These are phyloP conservation scores for Melampsora occidentalis DNA, from an alignment of 1,284 basidiomycete species.

Conservation along the genomic window DNA sequence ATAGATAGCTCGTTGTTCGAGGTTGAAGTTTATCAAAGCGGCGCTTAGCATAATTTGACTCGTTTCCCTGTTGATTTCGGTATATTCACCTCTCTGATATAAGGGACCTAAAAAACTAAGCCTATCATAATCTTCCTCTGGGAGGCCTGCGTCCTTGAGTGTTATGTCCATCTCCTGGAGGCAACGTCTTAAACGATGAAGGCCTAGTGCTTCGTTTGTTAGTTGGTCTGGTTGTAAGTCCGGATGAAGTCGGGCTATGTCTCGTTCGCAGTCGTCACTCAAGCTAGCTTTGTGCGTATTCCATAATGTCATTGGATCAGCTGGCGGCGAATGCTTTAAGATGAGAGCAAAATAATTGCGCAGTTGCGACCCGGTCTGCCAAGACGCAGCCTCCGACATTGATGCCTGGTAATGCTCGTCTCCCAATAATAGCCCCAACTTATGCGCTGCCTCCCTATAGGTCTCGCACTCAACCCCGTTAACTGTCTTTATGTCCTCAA, in stretches of 20 bases:
- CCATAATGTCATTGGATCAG: constrained; percentile 56
- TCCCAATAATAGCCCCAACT: background rate
- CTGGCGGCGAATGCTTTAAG: constrained; percentile 53
- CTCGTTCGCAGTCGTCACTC: constrained; percentile 54
- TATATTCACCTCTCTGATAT: too few relatives aligned
- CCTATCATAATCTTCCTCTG: too few relatives aligned
- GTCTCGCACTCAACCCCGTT: background rate
- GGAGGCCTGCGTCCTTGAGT: too few relatives aligned
- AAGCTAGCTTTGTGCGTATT: constrained; percentile 52
- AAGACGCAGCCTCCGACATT: constrained; percentile 56
- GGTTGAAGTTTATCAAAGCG: too few relatives aligned
- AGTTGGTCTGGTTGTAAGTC: too few relatives aligned
- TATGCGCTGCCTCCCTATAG: background rate
- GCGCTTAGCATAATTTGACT: too few relatives aligned
- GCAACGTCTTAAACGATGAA: constrained; percentile 55
- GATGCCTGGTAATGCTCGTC: constrained; percentile 56
- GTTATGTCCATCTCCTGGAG: constrained; percentile 46
- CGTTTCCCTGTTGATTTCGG: too few relatives aligned
- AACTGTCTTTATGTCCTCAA: constrained; percentile 41
- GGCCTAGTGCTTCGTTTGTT: background rate
- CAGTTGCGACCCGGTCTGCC: constrained; percentile 56
- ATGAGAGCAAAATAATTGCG: constrained; percentile 57
- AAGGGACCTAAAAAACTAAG: too few relatives aligned
- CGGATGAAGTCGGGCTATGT: background rate
- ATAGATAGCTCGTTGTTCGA: too few relatives aligned